Evolutionary conservation across 495 filamentous ascomycete genomes (phyloP), one percentile per base, ranked within the genome.

Genomic region (Talaromyces stipitatus): DNA sequence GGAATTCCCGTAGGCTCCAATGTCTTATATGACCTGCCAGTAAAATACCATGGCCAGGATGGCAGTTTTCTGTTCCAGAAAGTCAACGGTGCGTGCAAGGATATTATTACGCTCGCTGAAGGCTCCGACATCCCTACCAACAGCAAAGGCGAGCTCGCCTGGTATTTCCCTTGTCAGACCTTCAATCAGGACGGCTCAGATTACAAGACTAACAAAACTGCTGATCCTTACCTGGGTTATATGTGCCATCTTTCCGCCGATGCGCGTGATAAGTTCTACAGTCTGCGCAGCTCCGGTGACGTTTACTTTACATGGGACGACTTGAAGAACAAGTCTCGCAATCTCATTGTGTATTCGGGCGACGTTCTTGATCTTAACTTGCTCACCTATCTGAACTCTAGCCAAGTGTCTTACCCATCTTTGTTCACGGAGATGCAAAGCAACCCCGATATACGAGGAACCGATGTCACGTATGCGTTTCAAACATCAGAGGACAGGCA

Each of bases 241-340:
- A 78, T 78, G n/a, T 99, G 95, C 67, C 95, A 99, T 64, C 96
- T 92, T 0, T 85, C 84, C 2, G 70, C 67, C 2, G 51, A 60
- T 1, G 84, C 85, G 16, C 82, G 95, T 38, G 71, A 86, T 56
- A 67, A 80, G 0, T 99, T 96, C 72, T 97, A 95, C 67, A 62
- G 62, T 9, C 68, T 91, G 50, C 32, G 58, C 2, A 80, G 73
- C 33, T 73, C 78, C 1, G 85, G 90, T 1, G 82, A 88, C 51
- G 95, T 99, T 10, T 97, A 91, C 69, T 99, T 87, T 70, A 96
- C 90, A 0, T 99, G 95, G 95, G 85, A 90, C 29, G 94, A 97
- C 61, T 83, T 97, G 55, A 89, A 83, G 66, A 99, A 99, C 67
- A 82, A 72, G 57, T 88, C 86, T 23, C 84, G 95, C 30, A 97